Evolutionary conservation across 2,329 filamentous ascomycete genomes (phyloP), one percentile per base, ranked within the genome.

Genomic region (Microsporum canis): DNA sequence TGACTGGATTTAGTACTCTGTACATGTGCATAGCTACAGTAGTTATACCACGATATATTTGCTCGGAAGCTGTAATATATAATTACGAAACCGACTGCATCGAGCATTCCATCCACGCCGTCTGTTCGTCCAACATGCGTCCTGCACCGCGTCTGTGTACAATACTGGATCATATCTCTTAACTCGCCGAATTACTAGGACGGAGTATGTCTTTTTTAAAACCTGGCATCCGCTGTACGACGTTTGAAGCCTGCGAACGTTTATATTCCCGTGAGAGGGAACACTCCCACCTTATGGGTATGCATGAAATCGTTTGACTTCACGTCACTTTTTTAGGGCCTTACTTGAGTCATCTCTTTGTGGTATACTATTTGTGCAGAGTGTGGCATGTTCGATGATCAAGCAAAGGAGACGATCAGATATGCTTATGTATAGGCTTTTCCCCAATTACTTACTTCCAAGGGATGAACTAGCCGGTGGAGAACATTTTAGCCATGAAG

Each of bases 151-250:
- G 31, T 31, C 36, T 55, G 51, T 55, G 51, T 36, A n/a, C 29
- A 29, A 36, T 34, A 34, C 31, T 34, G 51, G 31, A 55, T 55
- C 51, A 12, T 29, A 51, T 51, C 45, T 29, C 23, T 8, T 29
- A 29, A 10, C 23, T 14, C 33, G 51, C 51, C 34, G 47, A 5
- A 47, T 47, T 10, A 14, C 29, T 29, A n/a, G 31, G 34, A 23
- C 33, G 31, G 31, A 5, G 14, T 41, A n/a, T 41, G 39, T 4
- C 8, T 34, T 55, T 36, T 34, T 55, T 23, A n/a, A 6, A 55
- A 36, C 17, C 49, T 55, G 49, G 49, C n/a, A 55, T 34, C 49
- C 49, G 49, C 33, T 55, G 51, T 55, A 36, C 31, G 51, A 55
- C 51, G 14, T 29, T 34, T 51, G 45, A n/a, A 36, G 5, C 31